Evolutionary conservation across 179 eudicot genomes (phyloP).

Genomic region (Silene noctiflora): DNA sequence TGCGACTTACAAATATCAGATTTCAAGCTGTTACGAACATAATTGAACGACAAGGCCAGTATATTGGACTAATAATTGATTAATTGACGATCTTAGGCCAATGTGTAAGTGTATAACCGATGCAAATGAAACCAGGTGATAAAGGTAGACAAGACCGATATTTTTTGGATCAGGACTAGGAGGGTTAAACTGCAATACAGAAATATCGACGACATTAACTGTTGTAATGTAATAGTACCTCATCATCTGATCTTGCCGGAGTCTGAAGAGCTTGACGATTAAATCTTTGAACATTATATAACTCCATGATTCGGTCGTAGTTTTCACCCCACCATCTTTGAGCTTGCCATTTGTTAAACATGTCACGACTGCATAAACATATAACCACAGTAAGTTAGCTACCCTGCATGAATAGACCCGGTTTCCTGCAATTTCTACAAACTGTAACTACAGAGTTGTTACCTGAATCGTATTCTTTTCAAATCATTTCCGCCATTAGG

Average conservation of each 20-base stretch:
- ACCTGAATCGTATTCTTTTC: slow-evolving; percentile 94
- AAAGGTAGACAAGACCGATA: too few relatives aligned
- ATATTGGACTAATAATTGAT: too few relatives aligned
- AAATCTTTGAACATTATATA: slow-evolving; percentile 92
- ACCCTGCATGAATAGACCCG: neutral
- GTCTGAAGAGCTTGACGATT: slow-evolving; percentile 86
- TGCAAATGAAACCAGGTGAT: too few relatives aligned
- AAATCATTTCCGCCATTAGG: slow-evolving; percentile 94
- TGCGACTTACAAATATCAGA: too few relatives aligned
- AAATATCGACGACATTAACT: neutral
- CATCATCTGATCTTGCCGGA: slow-evolving; percentile 85
- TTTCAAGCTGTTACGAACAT: too few relatives aligned
- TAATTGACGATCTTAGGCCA: too few relatives aligned
- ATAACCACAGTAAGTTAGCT: slow-evolving; percentile 17
- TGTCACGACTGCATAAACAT: slow-evolving; percentile 67
- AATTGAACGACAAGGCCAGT: too few relatives aligned
- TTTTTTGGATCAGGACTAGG: too few relatives aligned
- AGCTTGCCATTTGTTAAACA: slow-evolving; percentile 97
- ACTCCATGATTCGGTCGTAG: slow-evolving; percentile 91
- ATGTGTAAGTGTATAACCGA: too few relatives aligned
- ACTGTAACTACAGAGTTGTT: slow-evolving; percentile 7
- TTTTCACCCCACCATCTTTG: slow-evolving; percentile 99
- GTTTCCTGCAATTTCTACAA: neutral
- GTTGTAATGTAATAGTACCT: slow-evolving; percentile 42
- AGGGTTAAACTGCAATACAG: neutral